Conservation (phyloP, 192 early-diverging fungal genomes). For the Podila epigama region DNA sequence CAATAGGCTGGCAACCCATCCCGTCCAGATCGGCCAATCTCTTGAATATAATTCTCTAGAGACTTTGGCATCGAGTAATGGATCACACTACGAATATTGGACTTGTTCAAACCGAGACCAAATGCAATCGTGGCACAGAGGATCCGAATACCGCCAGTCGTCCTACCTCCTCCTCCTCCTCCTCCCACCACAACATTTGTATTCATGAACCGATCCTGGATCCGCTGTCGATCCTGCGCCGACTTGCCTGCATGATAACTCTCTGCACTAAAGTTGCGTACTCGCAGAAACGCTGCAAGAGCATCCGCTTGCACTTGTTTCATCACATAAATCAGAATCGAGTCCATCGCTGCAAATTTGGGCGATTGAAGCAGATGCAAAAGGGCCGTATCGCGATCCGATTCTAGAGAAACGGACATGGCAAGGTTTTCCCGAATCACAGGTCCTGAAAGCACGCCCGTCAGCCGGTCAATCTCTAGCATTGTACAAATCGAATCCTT, state of each 20-base stretch:
- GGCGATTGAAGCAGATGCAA: slow-evolving; percentile 61
- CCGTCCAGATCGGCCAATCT: slow-evolving; percentile 73
- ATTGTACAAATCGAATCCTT: slow-evolving; percentile 60
- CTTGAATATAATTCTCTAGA: slow-evolving; percentile 81
- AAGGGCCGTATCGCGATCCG: slow-evolving; percentile 62
- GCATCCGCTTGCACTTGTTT: slow-evolving; percentile 72
- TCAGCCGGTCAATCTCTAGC: slow-evolving; percentile 60
- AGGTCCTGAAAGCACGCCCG: slow-evolving; percentile 59
- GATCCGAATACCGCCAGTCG: slow-evolving; percentile 58
- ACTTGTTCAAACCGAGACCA: slow-evolving; percentile 79
- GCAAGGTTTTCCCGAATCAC: slow-evolving; percentile 68
- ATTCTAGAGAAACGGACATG: slow-evolving; percentile 60
- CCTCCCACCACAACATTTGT: slow-evolving; percentile 15
- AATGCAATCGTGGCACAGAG: slow-evolving; percentile 80
- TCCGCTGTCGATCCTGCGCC: slow-evolving; percentile 59
- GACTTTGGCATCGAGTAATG: slow-evolving; percentile 77
- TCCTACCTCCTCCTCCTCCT: background rate
- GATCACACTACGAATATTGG: slow-evolving; percentile 74
- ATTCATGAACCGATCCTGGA: slow-evolving; percentile 75
- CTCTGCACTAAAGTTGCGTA: slow-evolving; percentile 70
- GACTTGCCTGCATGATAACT: slow-evolving; percentile 82
- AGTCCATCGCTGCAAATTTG: slow-evolving; percentile 56
- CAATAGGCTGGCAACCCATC: slow-evolving; percentile 57
- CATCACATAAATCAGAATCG: slow-evolving; percentile 75
- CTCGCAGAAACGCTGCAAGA: slow-evolving; percentile 71